phyloP scores from a whole-genome alignment of 2,329 filamentous ascomycete genomes.

The Colletotrichum sp. region DNA sequence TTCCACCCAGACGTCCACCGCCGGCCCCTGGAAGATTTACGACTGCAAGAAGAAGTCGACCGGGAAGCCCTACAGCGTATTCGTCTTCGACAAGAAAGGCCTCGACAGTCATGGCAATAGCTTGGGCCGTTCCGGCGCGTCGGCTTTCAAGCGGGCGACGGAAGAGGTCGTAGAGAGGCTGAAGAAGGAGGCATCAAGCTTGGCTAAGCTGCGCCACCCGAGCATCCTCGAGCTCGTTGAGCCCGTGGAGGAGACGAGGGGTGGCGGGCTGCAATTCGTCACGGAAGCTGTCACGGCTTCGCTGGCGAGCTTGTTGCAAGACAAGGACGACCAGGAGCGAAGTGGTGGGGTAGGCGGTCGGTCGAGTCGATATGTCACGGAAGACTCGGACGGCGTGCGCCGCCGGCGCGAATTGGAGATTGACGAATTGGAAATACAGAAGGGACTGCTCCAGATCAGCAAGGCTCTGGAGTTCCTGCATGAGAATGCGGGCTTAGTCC shows the following conservation, averaged over 20 bases:
- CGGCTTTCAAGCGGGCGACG: constrained; percentile 77
- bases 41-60: constrained; percentile 97
- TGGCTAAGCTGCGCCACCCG: constrained; percentile 88
- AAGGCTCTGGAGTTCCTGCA: constrained; percentile 96
- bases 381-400: constrained; percentile 76
- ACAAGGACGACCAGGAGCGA: constrained; percentile 88
- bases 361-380: constrained; percentile 79
- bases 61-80: constrained; percentile 86
- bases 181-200: constrained; percentile 88
- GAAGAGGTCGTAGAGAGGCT: constrained; percentile 92
- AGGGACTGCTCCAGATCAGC: constrained; percentile 89
- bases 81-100: constrained; percentile 90
- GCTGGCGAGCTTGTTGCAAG: constrained; percentile 79
- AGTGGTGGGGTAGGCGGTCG: constrained; percentile 71
- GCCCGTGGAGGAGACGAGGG: constrained; percentile 92
- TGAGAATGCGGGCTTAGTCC: constrained; percentile 91
- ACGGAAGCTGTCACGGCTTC: constrained; percentile 91
- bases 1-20: constrained; percentile 74
- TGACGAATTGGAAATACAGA: constrained; percentile 97
- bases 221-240: constrained; percentile 92
- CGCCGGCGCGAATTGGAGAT: constrained; percentile 86
- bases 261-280: constrained; percentile 92
- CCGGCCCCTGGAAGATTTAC: constrained; percentile 96
- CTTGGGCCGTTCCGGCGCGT: constrained; percentile 66
- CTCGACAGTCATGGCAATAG: constrained; percentile 73